phyloP scores from a whole-genome alignment of 192 early-diverging fungal species.

The Coemansia sp. region DNA sequence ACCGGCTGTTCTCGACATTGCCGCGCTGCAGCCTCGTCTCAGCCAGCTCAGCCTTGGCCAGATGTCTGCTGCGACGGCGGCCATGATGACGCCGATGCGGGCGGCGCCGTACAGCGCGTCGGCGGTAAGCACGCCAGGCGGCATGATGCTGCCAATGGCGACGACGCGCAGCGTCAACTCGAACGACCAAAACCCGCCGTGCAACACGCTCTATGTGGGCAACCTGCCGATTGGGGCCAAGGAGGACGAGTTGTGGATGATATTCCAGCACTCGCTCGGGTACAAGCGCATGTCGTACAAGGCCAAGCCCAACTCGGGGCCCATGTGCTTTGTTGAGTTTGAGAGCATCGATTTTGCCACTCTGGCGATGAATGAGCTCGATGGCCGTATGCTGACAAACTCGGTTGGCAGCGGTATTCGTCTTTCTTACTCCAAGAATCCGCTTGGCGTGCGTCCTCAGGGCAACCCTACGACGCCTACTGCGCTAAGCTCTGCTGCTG shows the following conservation, averaged over 20 bases:
- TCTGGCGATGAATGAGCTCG: constrained; percentile 82
- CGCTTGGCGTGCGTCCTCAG: constrained; percentile 82
- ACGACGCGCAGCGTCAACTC: constrained; percentile 59
- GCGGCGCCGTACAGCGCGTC: constrained; percentile 39
- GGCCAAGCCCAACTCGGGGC: constrained; percentile 83
- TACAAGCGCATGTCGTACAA: constrained; percentile 92
- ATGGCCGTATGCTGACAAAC: constrained; percentile 82
- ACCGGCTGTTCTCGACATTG: constrained; percentile 51
- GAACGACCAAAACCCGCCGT: constrained; percentile 97
- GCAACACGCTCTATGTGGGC: constrained; percentile 99
- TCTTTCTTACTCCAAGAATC: constrained; percentile 97
- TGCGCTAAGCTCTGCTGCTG: constrained; percentile 14
- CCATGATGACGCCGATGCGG: constrained; percentile 44
- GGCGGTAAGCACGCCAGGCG: constrained; percentile 23
- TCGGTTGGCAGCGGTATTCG: constrained; percentile 94
- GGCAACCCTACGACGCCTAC: constrained; percentile 23
- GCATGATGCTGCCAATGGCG: constrained; percentile 54
- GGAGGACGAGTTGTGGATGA: constrained; percentile 85
- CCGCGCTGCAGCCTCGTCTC: constrained; percentile 47
- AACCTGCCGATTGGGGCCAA: constrained; percentile 88
- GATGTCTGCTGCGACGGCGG: constrained; percentile 29
- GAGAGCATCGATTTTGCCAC: constrained; percentile 92
- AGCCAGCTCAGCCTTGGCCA: constrained; percentile 44
- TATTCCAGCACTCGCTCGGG: constrained; percentile 83
- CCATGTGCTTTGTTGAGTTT: constrained; percentile 99